These are phyloP conservation scores for Verbena officinalis DNA, from an alignment of 257 asterid species.

Conservation along the genomic window DNA sequence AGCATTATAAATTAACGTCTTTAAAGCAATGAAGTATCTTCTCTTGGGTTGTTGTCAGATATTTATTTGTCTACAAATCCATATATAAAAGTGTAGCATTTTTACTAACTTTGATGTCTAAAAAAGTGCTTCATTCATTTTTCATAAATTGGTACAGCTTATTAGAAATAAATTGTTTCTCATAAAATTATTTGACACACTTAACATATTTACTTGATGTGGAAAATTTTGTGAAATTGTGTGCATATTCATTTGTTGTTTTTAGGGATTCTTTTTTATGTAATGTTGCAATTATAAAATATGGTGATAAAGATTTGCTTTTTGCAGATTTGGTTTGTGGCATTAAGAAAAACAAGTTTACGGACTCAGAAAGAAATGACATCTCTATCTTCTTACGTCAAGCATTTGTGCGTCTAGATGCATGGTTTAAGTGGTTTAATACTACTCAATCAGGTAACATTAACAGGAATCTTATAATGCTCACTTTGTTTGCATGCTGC, in stretches of 20 bases:
- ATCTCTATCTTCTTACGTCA: constrained; percentile 67
- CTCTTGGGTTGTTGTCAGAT: constrained; percentile 4
- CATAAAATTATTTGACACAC: constrained; percentile 10
- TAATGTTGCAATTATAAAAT: constrained; percentile 12
- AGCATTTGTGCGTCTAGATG: constrained; percentile 88
- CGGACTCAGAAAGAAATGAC: constrained; percentile 58
- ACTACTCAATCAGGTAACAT: constrained; percentile 86
- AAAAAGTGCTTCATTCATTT: constrained; percentile 3
- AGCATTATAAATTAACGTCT: background rate
- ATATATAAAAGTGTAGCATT: constrained; percentile 8
- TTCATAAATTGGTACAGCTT: constrained; percentile 1
- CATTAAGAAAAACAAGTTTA: constrained; percentile 67
- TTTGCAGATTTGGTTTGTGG: constrained; percentile 68
- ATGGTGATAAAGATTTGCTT: constrained; percentile 19
- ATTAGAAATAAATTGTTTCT: constrained; percentile 7
- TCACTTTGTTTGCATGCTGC: constrained; percentile 13
- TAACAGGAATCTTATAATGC: constrained; percentile 10
- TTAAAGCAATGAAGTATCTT: background rate
- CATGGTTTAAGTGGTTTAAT: constrained; percentile 95
- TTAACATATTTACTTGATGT: background rate
- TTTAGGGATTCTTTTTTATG: constrained; percentile 1
- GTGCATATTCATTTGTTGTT: background rate
- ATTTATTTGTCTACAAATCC: constrained; percentile 5
- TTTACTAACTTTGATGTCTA: constrained; percentile 14
- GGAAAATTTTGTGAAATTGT: constrained; percentile 11